Base-by-base conservation (phyloP, 768 basidiomycete genomes). In the Trametes elegans region DNA sequence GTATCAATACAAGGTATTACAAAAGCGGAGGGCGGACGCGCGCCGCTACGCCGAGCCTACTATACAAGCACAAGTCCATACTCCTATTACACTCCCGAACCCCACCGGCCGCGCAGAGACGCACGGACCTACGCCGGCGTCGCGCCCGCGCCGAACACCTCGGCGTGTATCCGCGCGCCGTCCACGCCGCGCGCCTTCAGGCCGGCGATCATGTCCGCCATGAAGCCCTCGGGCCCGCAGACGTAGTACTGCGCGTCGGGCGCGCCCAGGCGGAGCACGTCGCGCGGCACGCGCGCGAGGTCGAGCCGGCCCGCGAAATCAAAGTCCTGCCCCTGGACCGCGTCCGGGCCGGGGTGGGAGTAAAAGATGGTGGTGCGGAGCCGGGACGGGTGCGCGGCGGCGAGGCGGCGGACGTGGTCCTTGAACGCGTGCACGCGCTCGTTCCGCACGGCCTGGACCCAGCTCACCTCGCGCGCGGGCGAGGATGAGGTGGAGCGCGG, bases 211-310 rank as follows among this genome's bases (percentile, higher is more conserved):
- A 60, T 53, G 13, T 57, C 57, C 6, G 41, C 53, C 64, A 65
- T 65, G 48, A 65, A 65, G 45, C 7, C 16, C 58, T 56, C 59
- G 26, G 64, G 64, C 10, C 64, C 64, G 29, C 64, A 65, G 18
- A 65, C 59, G 39, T 58, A 64, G 42, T 64, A 64, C 49, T 62
- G 57, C 32, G 59, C 44, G 23, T 29, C 35, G 36, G 27, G 10
- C 26, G 58, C 64, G 16, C 45, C 61, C 32, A 62, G 28, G 35
- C 49, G 38, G 9, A 61, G 49, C 28, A 49, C 42, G 16, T 49
- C 57, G 13, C 18, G 24, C 13, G 45, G 38, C 8, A 61, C 57
- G 49, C 39, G 49, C 6, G 34, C 53, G 35, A 62, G 31, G 26
- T 53, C 52, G 38, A 62, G 21, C 21, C 64, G 59, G 0, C 64